A percentile compares a stretch with the other conserved stretches of the same genome.
phyloP scores from a whole-genome alignment of 129 eudicot genomes.

The Apium graveolens region DNA sequence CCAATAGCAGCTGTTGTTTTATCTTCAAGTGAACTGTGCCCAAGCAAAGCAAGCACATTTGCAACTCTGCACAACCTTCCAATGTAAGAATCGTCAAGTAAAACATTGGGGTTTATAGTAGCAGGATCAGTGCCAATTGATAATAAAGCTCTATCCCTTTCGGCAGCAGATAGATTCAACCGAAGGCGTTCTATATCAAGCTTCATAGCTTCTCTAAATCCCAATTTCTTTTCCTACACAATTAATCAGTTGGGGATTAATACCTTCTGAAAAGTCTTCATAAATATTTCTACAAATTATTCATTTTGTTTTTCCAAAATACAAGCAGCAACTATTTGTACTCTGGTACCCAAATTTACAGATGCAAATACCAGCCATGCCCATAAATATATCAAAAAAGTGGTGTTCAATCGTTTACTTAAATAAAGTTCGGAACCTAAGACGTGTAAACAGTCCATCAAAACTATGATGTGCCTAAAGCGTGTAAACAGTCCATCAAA shows the following conservation, averaged over 20 bases:
- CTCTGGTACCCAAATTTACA: neutral
- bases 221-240: slow-evolving; percentile 61
- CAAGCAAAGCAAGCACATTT: slow-evolving; percentile 67
- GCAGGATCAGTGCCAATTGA: slow-evolving; percentile 95
- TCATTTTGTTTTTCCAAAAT: neutral
- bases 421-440: neutral
- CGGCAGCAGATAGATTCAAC: slow-evolving; percentile 87
- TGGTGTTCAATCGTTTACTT: neutral
- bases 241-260: slow-evolving; percentile 13
- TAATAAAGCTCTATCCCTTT: slow-evolving; percentile 82
- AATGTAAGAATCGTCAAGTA: slow-evolving; percentile 63
- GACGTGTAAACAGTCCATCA: neutral
- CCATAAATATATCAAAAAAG: neutral
- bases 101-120: slow-evolving; percentile 67
- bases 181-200: slow-evolving; percentile 86
- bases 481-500: neutral
- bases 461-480: neutral
- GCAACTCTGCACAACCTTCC: slow-evolving; percentile 65
- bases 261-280: neutral
- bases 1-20: slow-evolving; percentile 65
- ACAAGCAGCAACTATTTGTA: neutral
- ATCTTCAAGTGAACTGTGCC: slow-evolving; percentile 70
- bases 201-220: slow-evolving; percentile 83
- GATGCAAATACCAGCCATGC: neutral
- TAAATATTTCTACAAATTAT: neutral